A percentile compares a stretch with the other conserved stretches of the same genome.
These are phyloP conservation scores for Fraxinus platypoda DNA, from an alignment of 305 asterid genomes.

Conservation along the genomic window DNA sequence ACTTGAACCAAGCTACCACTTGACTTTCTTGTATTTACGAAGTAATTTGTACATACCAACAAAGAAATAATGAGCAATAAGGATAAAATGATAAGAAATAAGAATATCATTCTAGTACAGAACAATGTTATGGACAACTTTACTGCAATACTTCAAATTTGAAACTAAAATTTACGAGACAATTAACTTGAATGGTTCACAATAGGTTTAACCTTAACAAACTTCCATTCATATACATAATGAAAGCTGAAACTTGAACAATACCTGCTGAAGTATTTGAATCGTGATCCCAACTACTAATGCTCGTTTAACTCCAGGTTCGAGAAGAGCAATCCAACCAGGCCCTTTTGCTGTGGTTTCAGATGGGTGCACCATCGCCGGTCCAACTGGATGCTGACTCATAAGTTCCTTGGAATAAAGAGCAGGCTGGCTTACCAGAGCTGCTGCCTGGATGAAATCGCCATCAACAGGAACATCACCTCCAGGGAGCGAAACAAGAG, in stretches of 20 bases:
- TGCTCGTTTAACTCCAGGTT: constrained; percentile 81
- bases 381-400: constrained; percentile 65
- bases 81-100: neutral
- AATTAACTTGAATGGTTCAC: neutral
- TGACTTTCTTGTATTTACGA: too few relatives aligned
- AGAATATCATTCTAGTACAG: neutral
- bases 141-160: neutral
- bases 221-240: neutral
- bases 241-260: neutral
- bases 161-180: neutral
- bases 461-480: constrained; percentile 53
- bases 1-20: neutral
- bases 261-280: constrained; percentile 87
- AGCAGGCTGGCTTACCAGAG: constrained; percentile 80
- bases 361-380: constrained; percentile 86
- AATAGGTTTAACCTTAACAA: neutral
- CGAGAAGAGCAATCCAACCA: constrained; percentile 63
- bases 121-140: neutral
- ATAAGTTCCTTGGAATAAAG: constrained; percentile 62
- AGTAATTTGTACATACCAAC: neutral
- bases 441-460: constrained; percentile 76
- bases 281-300: constrained; percentile 73
- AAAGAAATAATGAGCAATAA: neutral
- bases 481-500: constrained; percentile 71
- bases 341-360: constrained; percentile 45